Conservation (phyloP, 1,139 yeast genomes). For the Zygosaccharomyces pseudobailii region DNA sequence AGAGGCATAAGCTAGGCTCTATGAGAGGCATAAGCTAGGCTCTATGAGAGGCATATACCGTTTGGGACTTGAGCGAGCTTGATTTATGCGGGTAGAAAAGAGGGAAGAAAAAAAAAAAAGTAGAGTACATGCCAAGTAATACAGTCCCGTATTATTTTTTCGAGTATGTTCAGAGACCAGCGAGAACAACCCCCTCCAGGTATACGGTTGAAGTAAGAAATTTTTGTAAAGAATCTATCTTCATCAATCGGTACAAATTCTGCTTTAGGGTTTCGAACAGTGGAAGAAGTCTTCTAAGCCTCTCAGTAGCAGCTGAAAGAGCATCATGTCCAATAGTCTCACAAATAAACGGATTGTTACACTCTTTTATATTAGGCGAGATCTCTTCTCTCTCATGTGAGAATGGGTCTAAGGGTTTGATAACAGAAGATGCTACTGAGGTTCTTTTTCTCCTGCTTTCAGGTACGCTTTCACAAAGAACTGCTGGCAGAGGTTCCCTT, state of each 20-base stretch:
- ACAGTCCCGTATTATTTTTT: too few species aligned
- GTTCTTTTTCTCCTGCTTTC: not conserved
- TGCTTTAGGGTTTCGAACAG: constrained; percentile 42
- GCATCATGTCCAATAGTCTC: constrained; percentile 26
- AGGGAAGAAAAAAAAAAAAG: too few species aligned
- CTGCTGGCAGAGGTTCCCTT: constrained; percentile 2
- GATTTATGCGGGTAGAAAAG: too few species aligned
- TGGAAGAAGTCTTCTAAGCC: constrained; percentile 38
- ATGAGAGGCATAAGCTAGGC: too few species aligned
- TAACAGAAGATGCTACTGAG: not conserved
- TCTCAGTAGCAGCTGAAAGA: constrained; percentile 32
- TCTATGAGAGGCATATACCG: too few species aligned
- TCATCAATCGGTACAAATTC: constrained; percentile 58
- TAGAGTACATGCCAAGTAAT: too few species aligned
- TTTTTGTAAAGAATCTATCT: constrained; percentile 68
- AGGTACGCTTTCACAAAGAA: not conserved
- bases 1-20: too few species aligned
- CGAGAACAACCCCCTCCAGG: constrained; percentile 24
- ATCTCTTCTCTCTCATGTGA: not conserved
- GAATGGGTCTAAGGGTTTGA: not conserved
- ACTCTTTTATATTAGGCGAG: not conserved
- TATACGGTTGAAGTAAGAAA: constrained; percentile 46
- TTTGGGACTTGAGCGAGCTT: too few species aligned
- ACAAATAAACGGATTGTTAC: constrained; percentile 4
- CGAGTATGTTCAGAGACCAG: constrained; percentile 3